Percentiles rank a stretch among this genome's conserved stretches.
These are phyloP conservation scores for Monosporascus sp. DNA, from an alignment of 2,329 filamentous ascomycete genomes.

Conservation along the genomic window DNA sequence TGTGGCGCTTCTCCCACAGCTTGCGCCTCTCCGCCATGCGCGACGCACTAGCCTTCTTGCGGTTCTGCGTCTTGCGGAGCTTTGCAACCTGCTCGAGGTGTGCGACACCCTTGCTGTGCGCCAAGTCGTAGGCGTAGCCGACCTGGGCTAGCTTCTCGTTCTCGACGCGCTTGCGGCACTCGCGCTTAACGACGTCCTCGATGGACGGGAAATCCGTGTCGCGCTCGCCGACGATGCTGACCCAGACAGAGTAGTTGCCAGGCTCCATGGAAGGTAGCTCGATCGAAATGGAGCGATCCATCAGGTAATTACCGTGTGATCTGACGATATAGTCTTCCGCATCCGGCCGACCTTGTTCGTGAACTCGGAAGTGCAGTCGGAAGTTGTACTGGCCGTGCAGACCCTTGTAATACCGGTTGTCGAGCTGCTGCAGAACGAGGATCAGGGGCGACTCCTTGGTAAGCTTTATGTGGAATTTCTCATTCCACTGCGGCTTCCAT, in stretches of 20 bases:
- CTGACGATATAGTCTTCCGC: slow-evolving; percentile 57
- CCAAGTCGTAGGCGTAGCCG: slow-evolving; percentile 54
- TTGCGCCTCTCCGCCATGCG: slow-evolving; percentile 40
- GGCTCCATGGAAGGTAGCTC: slow-evolving; percentile 51
- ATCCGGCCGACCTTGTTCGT: slow-evolving; percentile 42
- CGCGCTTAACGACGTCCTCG: slow-evolving; percentile 51
- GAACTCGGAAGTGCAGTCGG: slow-evolving; percentile 46
- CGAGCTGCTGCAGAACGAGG: slow-evolving; percentile 56
- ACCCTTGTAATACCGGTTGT: slow-evolving; percentile 57
- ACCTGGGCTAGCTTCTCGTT: slow-evolving; percentile 57
- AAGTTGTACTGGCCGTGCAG: slow-evolving; percentile 54
- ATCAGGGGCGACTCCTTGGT: slow-evolving; percentile 53
- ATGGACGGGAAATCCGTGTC: slow-evolving; percentile 38
- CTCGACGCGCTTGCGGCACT: slow-evolving; percentile 41
- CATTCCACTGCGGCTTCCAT: slow-evolving; percentile 57
- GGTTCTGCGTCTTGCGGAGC: slow-evolving; percentile 43
- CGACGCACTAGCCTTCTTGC: slow-evolving; percentile 43
- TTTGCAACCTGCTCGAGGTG: slow-evolving; percentile 46
- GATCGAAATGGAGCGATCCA: slow-evolving; percentile 53
- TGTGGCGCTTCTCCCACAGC: slow-evolving; percentile 44
- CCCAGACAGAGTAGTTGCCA: slow-evolving; percentile 52
- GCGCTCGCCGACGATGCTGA: slow-evolving; percentile 49
- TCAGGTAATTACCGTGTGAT: slow-evolving; percentile 53
- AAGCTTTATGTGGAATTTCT: slow-evolving; percentile 55
- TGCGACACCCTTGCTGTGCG: slow-evolving; percentile 52